Evolutionary conservation across 225 moss, liverwort and hornwort genomes (phyloP).

Genomic region (Marchantia polymorpha): DNA sequence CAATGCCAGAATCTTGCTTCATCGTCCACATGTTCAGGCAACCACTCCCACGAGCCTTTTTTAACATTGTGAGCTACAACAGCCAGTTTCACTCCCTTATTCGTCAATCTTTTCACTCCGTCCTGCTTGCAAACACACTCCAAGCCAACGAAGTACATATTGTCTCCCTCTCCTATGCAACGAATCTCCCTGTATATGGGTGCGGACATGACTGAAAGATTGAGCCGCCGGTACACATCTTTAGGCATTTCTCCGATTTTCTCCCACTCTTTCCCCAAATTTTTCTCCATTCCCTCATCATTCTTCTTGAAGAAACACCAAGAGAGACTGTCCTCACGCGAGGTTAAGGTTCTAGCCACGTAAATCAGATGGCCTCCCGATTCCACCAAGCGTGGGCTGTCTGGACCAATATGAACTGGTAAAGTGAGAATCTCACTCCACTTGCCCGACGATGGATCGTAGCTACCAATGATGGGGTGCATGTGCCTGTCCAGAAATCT

Average conservation of each 20-base stretch:
- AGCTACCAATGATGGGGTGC: not conserved
- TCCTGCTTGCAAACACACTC: not conserved
- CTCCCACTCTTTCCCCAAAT: not conserved
- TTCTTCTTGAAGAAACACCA: conserved; percentile 7
- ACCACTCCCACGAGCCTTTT: not conserved
- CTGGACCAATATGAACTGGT: conserved; percentile 4
- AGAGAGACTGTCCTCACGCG: not conserved
- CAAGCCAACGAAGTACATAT: not conserved
- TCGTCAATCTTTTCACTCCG: not conserved
- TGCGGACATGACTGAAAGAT: not conserved
- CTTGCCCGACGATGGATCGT: not conserved
- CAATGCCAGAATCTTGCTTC: conserved; percentile 12
- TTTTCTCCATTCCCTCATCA: not conserved
- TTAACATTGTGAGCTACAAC: not conserved
- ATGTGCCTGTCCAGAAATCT: not conserved
- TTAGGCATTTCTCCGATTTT: not conserved
- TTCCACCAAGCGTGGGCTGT: not conserved
- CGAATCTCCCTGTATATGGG: conserved; percentile 11
- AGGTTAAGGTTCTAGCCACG: not conserved
- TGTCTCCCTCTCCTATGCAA: not conserved
- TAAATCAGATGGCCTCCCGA: not conserved
- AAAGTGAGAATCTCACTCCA: not conserved
- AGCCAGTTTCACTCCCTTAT: not conserved
- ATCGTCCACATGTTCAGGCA: not conserved
- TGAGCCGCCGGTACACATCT: not conserved